Evolutionary conservation across 169 alveolate species (phyloP).

Genomic region (Cryptosporidium ubiquitum): DNA sequence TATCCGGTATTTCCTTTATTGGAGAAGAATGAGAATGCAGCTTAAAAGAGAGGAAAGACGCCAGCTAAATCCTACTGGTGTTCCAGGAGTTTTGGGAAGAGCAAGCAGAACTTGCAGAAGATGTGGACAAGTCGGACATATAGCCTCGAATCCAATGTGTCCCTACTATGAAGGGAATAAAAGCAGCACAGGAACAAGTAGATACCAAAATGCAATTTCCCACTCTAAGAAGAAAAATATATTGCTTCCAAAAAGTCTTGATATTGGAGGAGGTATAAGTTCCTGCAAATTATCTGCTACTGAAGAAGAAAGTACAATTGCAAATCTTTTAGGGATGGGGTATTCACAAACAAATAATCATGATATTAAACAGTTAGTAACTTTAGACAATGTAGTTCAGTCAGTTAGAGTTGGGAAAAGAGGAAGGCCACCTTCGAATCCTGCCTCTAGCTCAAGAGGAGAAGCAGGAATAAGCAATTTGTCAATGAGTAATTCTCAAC

Average conservation of each 20-base stretch:
- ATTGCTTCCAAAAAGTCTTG: not conserved
- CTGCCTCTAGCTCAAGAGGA: not conserved
- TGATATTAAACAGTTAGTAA: conserved; percentile 31
- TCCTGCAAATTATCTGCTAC: conserved; percentile 68
- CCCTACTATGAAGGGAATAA: conserved; percentile 80
- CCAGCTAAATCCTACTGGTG: conserved; percentile 59
- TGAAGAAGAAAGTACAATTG: conserved; percentile 60
- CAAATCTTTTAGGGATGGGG: conserved; percentile 57
- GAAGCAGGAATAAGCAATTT: not conserved
- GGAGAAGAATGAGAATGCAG: conserved; percentile 83
- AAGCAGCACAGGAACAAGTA: conserved; percentile 54
- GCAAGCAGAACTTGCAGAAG: conserved; percentile 84
- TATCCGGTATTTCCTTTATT: conserved; percentile 78
- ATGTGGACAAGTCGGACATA: conserved; percentile 89
- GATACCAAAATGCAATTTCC: conserved; percentile 55
- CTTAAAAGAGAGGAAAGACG: conserved; percentile 77
- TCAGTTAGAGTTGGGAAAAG: conserved; percentile 48
- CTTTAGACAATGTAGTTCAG: conserved; percentile 26
- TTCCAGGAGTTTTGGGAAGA: conserved; percentile 75
- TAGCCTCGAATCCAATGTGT: conserved; percentile 88
- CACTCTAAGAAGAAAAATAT: conserved; percentile 21
- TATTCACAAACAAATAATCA: conserved; percentile 22
- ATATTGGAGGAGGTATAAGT: not conserved
- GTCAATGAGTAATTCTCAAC: not conserved
- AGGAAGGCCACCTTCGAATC: conserved; percentile 60